Evolutionary conservation across 2,329 filamentous ascomycete genomes (phyloP).

Genomic region (Calonectria multiphialidica): DNA sequence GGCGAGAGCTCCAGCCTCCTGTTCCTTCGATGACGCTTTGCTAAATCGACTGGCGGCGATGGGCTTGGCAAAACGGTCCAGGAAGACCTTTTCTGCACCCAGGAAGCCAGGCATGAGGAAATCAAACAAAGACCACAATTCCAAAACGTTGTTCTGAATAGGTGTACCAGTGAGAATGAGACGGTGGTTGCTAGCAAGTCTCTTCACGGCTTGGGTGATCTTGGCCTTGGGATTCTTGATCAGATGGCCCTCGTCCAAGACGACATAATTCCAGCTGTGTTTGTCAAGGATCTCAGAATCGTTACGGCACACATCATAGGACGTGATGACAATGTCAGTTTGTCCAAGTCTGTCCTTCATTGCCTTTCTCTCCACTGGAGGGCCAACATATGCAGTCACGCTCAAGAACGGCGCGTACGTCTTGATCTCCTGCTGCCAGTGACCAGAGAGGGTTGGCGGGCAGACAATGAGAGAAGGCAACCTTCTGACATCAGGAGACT

Average conservation of each 20-base stretch:
- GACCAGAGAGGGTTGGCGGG: constrained; percentile 93
- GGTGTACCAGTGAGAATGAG: constrained; percentile 97
- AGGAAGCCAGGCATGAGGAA: constrained; percentile 99
- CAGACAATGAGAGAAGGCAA: constrained; percentile 95
- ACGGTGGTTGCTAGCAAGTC: constrained; percentile 89
- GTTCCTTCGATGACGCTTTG: constrained; percentile 98
- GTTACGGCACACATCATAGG: constrained; percentile 97
- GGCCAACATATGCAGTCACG: constrained; percentile 91
- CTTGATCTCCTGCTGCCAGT: constrained; percentile 98
- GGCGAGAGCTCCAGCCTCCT: constrained; percentile 94
- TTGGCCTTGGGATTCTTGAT: constrained; percentile 99
- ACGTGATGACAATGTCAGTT: constrained; percentile 95
- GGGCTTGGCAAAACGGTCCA: constrained; percentile 94
- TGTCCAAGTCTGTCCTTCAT: constrained; percentile 77
- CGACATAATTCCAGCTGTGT: constrained; percentile 96
- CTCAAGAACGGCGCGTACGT: constrained; percentile 95
- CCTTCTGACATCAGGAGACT: constrained; percentile 80
- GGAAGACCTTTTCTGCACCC: constrained; percentile 93
- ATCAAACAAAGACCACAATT: constrained; percentile 98
- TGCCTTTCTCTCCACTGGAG: constrained; percentile 82
- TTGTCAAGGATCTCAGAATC: constrained; percentile 87
- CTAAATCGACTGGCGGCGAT: constrained; percentile 95
- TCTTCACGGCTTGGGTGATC: constrained; percentile 93
- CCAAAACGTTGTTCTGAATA: constrained; percentile 97
- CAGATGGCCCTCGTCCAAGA: constrained; percentile 95